phyloP scores from a whole-genome alignment of 148 eudicot species.

The Diospyros kaki region DNA sequence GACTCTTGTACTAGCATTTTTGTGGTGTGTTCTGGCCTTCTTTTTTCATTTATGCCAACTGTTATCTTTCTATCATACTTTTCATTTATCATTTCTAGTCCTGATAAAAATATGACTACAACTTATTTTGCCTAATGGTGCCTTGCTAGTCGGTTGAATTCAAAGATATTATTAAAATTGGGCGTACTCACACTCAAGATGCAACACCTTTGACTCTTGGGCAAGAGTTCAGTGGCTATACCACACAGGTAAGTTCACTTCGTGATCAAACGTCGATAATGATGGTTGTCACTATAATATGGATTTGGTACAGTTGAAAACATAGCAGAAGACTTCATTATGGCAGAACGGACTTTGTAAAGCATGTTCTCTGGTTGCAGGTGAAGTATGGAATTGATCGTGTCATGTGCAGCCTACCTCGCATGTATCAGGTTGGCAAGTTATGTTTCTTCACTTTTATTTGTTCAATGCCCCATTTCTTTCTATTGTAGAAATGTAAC shows the following conservation, averaged over 20 bases:
- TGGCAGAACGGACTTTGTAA: background rate
- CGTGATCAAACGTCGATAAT: slow-evolving; percentile 1
- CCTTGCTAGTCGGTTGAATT: slow-evolving; percentile 61
- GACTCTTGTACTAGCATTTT: background rate
- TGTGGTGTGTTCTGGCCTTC: background rate
- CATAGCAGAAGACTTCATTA: background rate
- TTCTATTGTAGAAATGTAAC: slow-evolving; percentile 12
- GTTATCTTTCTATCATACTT: background rate
- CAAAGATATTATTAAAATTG: slow-evolving; percentile 89
- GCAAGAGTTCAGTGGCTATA: slow-evolving; percentile 95
- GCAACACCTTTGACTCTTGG: slow-evolving; percentile 99
- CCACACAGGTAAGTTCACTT: slow-evolving; percentile 71
- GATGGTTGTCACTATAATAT: background rate
- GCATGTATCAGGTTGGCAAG: slow-evolving; percentile 75
- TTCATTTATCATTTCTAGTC: background rate
- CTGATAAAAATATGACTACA: background rate
- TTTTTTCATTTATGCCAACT: background rate
- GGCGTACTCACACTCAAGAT: slow-evolving; percentile 98
- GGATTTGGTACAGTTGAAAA: background rate
- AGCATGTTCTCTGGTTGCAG: slow-evolving; percentile 35
- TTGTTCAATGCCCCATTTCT: background rate
- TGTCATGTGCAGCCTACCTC: slow-evolving; percentile 71
- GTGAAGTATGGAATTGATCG: slow-evolving; percentile 92
- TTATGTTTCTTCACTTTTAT: background rate
- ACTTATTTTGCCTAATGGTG: slow-evolving; percentile 9